A percentile compares a stretch with the other conserved stretches of the same genome.
Conservation (phyloP, 805 yeast species). For the Teunomyces cretensis region DNA sequence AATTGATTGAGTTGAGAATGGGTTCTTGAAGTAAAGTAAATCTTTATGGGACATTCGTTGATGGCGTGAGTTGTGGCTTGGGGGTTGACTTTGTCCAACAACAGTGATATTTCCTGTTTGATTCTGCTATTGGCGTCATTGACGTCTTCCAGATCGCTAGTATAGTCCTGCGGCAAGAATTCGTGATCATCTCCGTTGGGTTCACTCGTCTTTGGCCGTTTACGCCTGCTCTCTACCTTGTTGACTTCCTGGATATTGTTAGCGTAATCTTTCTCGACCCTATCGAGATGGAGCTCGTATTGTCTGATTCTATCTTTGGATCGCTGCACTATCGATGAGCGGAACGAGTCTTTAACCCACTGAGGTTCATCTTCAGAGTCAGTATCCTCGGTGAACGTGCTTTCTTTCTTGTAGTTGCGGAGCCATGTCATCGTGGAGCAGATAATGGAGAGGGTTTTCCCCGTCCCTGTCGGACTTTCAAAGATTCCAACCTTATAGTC, state of each 20-base stretch:
- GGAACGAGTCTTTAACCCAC: conserved; percentile 54
- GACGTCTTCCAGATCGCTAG: conserved; percentile 26
- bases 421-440: conserved; percentile 88
- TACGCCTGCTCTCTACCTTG: conserved; percentile 10
- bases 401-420: conserved; percentile 44
- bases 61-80: conserved; percentile 18
- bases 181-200: conserved; percentile 9
- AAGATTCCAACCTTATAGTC: conserved; percentile 72
- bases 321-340: conserved; percentile 31
- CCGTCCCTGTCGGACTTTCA: conserved; percentile 95
- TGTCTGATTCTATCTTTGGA: conserved; percentile 27
- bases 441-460: conserved; percentile 83
- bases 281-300: conserved; percentile 42
- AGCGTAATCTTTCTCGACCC: conserved; percentile 26
- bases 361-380: conserved; percentile 61
- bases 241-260: conserved; percentile 12
- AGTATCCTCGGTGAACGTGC: conserved; percentile 8
- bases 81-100: conserved; percentile 46
- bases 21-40: conserved; percentile 80
- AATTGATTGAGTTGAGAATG: conserved; percentile 88
- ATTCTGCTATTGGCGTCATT: conserved; percentile 31
- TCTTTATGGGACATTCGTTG: conserved; percentile 38
- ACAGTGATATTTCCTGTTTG: conserved; percentile 46
- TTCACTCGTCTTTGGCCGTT: conserved; percentile 6
- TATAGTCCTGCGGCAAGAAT: conserved; percentile 36